A percentile compares a stretch with the other conserved stretches of the same genome.
Evolutionary conservation across 2,329 filamentous ascomycete species (phyloP).

Genomic region (Phaeophleospora eucalypticola): DNA sequence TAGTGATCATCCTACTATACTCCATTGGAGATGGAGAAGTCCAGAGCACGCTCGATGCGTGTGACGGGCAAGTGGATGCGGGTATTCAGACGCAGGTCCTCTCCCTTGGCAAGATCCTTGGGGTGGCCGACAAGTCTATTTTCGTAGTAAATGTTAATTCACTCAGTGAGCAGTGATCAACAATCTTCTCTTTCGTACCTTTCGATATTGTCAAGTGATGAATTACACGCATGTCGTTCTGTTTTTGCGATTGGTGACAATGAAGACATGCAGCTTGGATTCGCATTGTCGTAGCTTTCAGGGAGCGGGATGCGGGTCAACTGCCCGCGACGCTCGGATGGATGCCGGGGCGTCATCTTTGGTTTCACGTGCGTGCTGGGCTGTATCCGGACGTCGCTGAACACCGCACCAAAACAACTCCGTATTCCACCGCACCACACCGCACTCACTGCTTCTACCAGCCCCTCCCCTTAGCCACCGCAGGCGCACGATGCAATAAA

Average conservation of each 20-base stretch:
- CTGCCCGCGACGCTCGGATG: too few species aligned
- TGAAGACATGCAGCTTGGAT: too few species aligned
- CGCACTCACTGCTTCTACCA: background rate
- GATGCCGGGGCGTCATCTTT: too few species aligned
- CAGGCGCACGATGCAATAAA: too few species aligned
- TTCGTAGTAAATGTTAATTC: conserved; percentile 15
- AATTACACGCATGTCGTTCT: too few species aligned
- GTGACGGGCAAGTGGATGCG: conserved; percentile 17
- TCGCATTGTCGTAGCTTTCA: too few species aligned
- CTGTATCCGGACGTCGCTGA: background rate
- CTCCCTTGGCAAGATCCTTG: background rate
- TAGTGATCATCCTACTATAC: conserved; percentile 30
- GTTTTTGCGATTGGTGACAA: too few species aligned
- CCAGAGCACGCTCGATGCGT: conserved; percentile 11
- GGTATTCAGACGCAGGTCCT: conserved; percentile 4
- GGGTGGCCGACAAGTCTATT: conserved; percentile 7
- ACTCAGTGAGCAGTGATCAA: conserved; percentile 5
- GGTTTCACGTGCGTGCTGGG: background rate
- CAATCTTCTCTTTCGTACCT: too few species aligned
- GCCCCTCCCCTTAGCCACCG: too few species aligned
- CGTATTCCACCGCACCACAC: background rate
- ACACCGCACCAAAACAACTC: background rate
- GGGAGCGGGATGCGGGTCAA: too few species aligned
- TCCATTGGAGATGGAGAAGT: conserved; percentile 11
- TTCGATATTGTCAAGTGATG: too few species aligned